phyloP scores from a whole-genome alignment of 176 grass and related monocot genomes.

The Typha latifolia region DNA sequence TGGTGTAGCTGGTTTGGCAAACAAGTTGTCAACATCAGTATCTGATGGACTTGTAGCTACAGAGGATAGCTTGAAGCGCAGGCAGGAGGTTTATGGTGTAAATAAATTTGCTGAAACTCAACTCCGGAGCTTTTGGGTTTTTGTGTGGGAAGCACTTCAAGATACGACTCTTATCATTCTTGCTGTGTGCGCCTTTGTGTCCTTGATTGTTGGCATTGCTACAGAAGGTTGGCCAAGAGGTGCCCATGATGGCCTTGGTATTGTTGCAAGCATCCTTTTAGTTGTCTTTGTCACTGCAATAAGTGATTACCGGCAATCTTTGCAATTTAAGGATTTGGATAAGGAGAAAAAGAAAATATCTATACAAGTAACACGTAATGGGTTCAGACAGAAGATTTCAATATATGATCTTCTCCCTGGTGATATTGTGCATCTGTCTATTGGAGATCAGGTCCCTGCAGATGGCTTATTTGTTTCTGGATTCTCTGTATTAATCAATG shows the following conservation, averaged over 20 bases:
- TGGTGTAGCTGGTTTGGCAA: constrained; percentile 32
- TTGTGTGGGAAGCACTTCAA: constrained; percentile 84
- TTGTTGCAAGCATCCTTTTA: constrained; percentile 76
- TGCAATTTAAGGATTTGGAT: constrained; percentile 96
- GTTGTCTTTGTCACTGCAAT: constrained; percentile 87
- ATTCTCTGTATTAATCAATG: constrained; percentile 76
- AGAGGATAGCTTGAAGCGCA: constrained; percentile 15
- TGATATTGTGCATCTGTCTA: constrained; percentile 76
- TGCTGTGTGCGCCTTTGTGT: constrained; percentile 56
- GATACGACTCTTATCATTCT: constrained; percentile 96
- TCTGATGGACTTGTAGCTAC: constrained; percentile 41
- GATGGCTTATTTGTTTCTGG: constrained; percentile 83
- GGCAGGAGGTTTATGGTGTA: constrained; percentile 53
- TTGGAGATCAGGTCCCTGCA: constrained; percentile 88
- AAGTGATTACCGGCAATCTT: constrained; percentile 82
- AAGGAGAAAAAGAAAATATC: constrained; percentile 96
- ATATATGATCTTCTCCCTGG: constrained; percentile 83
- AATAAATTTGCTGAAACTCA: constrained; percentile 71
- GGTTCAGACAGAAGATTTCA: constrained; percentile 70
- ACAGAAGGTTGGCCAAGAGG: constrained; percentile 97
- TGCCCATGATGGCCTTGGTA: constrained; percentile 81
- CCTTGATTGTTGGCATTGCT: constrained; percentile 61
- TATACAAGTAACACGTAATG: constrained; percentile 63
- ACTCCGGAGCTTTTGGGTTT: constrained; percentile 72
- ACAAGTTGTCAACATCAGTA: constrained; percentile 64